Conservation (phyloP, 805 yeast species). For the Teunomyces pallodes region DNA sequence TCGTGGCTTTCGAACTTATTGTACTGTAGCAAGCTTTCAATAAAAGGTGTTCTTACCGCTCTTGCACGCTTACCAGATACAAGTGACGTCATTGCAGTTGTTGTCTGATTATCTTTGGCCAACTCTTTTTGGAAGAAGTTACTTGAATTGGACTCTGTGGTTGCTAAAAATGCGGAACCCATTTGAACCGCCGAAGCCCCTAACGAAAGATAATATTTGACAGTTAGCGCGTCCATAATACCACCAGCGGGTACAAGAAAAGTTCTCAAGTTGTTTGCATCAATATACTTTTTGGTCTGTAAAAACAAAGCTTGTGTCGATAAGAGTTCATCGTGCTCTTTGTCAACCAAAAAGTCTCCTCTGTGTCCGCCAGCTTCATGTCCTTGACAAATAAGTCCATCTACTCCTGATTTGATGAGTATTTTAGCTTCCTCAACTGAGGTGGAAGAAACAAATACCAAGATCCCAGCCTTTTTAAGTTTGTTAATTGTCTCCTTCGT, state of each 20-base stretch:
- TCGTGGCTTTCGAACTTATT: constrained; percentile 4
- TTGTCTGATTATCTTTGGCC: not conserved
- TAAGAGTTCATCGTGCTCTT: constrained; percentile 30
- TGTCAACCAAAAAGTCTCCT: constrained; percentile 40
- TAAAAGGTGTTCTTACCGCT: constrained; percentile 34
- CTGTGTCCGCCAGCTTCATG: constrained; percentile 68
- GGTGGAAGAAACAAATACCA: constrained; percentile 48
- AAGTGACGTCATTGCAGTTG: constrained; percentile 31
- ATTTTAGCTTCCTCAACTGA: constrained; percentile 40
- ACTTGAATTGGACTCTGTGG: constrained; percentile 28
- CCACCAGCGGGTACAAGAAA: constrained; percentile 54
- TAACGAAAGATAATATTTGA: constrained; percentile 25
- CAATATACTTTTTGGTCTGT: constrained; percentile 13
- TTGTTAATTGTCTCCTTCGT: constrained; percentile 22
- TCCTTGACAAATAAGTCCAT: constrained; percentile 55
- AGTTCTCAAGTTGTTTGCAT: constrained; percentile 14
- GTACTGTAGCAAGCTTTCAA: constrained; percentile 16
- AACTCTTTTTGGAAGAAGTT: constrained; percentile 15
- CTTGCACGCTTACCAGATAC: constrained; percentile 42
- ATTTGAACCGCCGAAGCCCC: constrained; percentile 57
- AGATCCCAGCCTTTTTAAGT: constrained; percentile 37
- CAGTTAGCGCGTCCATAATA: constrained; percentile 31
- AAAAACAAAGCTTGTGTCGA: constrained; percentile 31
- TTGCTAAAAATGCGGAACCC: constrained; percentile 49
- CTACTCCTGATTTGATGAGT: constrained; percentile 32